Evolutionary conservation across 306 rosid genomes (phyloP), one percentile per base, ranked within the genome.

Genomic region (Abrus pulchellus): DNA sequence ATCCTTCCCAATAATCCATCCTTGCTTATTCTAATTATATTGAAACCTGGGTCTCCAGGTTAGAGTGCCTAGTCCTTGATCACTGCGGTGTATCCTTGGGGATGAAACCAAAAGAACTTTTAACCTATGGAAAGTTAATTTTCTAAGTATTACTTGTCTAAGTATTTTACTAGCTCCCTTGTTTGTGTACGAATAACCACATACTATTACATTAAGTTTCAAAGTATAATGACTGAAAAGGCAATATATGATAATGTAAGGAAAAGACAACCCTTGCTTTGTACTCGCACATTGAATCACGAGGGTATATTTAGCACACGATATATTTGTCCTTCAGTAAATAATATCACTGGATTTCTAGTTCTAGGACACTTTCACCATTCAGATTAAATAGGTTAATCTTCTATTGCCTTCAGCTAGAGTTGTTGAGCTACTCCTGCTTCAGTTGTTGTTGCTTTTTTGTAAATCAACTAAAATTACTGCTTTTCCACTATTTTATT

Each of bases 61-160:
- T 44, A 68, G 56, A 54, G 32, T 38, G 41, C 60, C 13, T 73
- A 20, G 74, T 66, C 30, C 48, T 41, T 60, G 20, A 59, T 56
- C 32, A 57, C 32, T 38, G 32, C 9, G 32, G 20, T 48, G 44
- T 64, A 11, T 69, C 80, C 80, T 29, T 47, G 43, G 76, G 73
- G 59, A 64, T 36, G 30, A 36, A 59, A 33, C 44, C 47, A 33
- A 50, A 57, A 67, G 27, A 78, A 65, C 48, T 66, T 71, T 36
- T 29, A 52, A 45, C 79, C 59, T 6, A 41, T 33, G 59, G 5
- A 66, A 32, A 44, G 50, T 41, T 72, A 27, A 36, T 53, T 13
- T 47, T 48, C 53, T 56, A 13, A 48, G n/a, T 34, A 48, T 32
- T 49, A 45, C 8, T 9, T 40, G 32, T 44, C 50, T 32, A 12